Evolutionary conservation across 1,284 basidiomycete species (phyloP), one percentile per base, ranked within the genome.

Genomic region (Filobasidium uniguttulatum): DNA sequence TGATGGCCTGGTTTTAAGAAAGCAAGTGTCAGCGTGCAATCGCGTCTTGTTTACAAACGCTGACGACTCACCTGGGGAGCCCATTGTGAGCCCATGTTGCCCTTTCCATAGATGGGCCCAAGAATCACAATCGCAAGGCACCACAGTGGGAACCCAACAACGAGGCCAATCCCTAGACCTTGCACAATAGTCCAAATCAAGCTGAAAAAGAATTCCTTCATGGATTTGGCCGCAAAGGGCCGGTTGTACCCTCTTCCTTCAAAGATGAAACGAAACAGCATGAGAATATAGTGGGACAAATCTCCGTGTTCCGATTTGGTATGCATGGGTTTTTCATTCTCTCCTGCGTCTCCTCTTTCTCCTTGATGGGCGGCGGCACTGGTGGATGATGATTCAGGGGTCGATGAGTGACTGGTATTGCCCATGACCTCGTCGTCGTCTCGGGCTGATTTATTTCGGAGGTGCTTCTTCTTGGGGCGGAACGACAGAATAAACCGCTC

Each of bases 211-310:
- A 61, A 43, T 17, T 12, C 15, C 17, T 31, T 8, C 5, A 22
- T 7, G 44, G 28, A 26, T 46, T 23, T 31, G 34, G 35, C n/a
- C 20, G 10, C 9, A 9, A 19, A 3, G 6, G n/a, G 25, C 43
- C 37, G 19, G 54, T 69, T 69, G 52, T 62, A 59, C 53, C 69
- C 69, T 0, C 66, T 69, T 12, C 69, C 69, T 52, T 71, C 69
- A 40, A 71, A 69, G 20, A 62, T 61, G 61, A 69, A 71, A 29
- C 69, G 58, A 12, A 69, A 49, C 0, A 69, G 54, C 67, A 69
- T 68, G 52, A 51, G 22, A 63, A 26, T 5, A 19, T 29, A 22
- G 35, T 44, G n/a, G 45, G 44, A 5, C n/a, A 40, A 3, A 6
- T 14, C 23, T 23, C 35, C 19, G 30, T 10, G 8, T 38, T 17